A percentile compares a stretch with the other conserved stretches of the same genome.
These are phyloP conservation scores for Chlamydomonas schloesseri DNA, from an alignment of 139 green algal genomes.

Conservation along the genomic window DNA sequence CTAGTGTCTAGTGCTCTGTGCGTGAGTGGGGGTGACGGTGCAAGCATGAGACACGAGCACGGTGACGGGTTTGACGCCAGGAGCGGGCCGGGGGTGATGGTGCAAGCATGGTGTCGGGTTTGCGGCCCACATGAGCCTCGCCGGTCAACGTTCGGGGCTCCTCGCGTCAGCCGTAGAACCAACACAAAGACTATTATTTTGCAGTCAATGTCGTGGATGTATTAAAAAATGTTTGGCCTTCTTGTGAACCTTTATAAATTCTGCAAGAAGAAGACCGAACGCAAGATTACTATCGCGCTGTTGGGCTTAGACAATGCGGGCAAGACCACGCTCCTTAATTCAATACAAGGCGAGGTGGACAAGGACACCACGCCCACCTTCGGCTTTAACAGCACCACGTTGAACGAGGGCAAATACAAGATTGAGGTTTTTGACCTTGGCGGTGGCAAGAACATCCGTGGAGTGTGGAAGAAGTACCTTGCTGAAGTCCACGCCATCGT, in stretches of 20 bases:
- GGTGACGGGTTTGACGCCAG: too few relatives aligned
- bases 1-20: too few relatives aligned
- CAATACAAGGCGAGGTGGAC: slow-evolving; percentile 51
- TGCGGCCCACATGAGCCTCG: too few relatives aligned
- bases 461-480: slow-evolving; percentile 70
- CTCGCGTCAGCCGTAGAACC: too few relatives aligned
- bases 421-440: slow-evolving; percentile 71
- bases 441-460: slow-evolving; percentile 61
- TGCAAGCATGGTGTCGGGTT: too few relatives aligned
- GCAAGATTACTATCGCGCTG: slow-evolving; percentile 52
- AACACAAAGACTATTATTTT: too few relatives aligned
- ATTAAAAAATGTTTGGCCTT: slow-evolving; percentile 47
- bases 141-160: too few relatives aligned
- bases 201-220: too few relatives aligned
- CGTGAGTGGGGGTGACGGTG: too few relatives aligned
- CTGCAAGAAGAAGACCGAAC: slow-evolving; percentile 42
- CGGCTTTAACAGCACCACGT: slow-evolving; percentile 59
- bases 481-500: slow-evolving; percentile 68
- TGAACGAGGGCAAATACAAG: slow-evolving; percentile 51
- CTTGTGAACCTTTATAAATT: slow-evolving; percentile 53
- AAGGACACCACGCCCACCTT: slow-evolving; percentile 62
- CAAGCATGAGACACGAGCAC: too few relatives aligned
- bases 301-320: slow-evolving; percentile 69
- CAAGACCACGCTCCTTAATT: slow-evolving; percentile 66
- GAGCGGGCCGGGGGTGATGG: too few relatives aligned